phyloP scores from a whole-genome alignment of 78 protist genomes.

The Ministeria vibrans region DNA sequence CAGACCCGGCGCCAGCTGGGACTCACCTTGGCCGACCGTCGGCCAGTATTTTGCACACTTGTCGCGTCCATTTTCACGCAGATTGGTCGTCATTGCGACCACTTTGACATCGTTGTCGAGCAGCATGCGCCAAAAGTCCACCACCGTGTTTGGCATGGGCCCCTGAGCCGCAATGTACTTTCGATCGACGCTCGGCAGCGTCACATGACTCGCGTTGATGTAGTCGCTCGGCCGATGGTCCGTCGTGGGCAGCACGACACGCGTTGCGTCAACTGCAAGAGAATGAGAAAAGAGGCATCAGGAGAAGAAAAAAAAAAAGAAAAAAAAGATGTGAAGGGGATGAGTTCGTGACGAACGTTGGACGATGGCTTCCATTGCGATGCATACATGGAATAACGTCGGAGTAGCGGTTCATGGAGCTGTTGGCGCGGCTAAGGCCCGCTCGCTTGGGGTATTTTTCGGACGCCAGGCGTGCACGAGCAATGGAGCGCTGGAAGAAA shows the following conservation, averaged over 20 bases:
- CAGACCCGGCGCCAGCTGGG: too few relatives aligned
- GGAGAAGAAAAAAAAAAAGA: neutral
- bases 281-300: neutral
- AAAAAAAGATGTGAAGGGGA: neutral
- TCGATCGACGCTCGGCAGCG: neutral
- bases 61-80: neutral
- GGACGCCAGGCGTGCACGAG: too few relatives aligned
- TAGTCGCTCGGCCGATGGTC: neutral
- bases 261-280: neutral
- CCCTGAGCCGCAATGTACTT: conserved; percentile 18
- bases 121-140: conserved; percentile 14
- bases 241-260: too few relatives aligned
- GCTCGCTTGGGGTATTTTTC: too few relatives aligned
- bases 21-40: too few relatives aligned
- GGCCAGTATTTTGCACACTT: neutral
- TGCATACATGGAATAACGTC: neutral
- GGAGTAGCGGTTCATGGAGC: neutral
- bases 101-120: conserved; percentile 8
- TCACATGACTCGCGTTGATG: conserved; percentile 16
- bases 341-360: neutral
- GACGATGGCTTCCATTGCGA: neutral
- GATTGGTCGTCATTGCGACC: neutral
- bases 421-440: neutral
- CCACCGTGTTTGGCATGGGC: neutral
- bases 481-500: too few relatives aligned